phyloP scores from a whole-genome alignment of 345 rosid genomes.

The Pseudoturritis turrita region DNA sequence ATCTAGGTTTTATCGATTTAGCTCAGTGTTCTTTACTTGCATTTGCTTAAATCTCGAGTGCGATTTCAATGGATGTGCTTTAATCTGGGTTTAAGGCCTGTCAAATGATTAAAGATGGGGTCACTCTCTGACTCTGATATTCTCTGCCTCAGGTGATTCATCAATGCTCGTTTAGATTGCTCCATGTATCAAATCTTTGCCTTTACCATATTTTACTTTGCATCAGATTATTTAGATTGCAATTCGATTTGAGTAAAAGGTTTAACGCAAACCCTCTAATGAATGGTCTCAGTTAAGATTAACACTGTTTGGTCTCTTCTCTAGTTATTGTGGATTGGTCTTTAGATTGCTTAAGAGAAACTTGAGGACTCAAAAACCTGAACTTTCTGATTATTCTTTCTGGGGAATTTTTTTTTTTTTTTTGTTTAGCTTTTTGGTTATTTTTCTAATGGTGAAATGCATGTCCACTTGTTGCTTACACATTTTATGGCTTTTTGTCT shows the following conservation, averaged over 20 bases:
- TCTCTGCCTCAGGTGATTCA: neutral
- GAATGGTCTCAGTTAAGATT: neutral
- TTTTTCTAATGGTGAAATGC: conserved; percentile 19
- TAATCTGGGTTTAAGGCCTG: conserved; percentile 7
- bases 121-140: conserved; percentile 12
- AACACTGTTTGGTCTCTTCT: neutral
- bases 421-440: neutral
- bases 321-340: neutral
- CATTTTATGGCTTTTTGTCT: conserved; percentile 11
- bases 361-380: neutral
- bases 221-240: neutral
- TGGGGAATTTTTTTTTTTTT: neutral
- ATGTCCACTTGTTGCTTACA: conserved; percentile 32
- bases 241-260: neutral
- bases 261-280: neutral
- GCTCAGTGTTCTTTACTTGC: neutral
- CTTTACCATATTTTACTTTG: neutral
- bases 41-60: conserved; percentile 11
- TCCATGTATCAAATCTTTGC: neutral
- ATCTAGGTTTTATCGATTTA: conserved; percentile 24
- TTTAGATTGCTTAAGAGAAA: neutral
- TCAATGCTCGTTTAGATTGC: conserved; percentile 5
- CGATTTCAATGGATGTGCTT: neutral
- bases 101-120: conserved; percentile 4
- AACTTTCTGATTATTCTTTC: neutral